Evolutionary conservation across 2,329 filamentous ascomycete species (phyloP).

Genomic region (Neophaeococcomyces aloes): DNA sequence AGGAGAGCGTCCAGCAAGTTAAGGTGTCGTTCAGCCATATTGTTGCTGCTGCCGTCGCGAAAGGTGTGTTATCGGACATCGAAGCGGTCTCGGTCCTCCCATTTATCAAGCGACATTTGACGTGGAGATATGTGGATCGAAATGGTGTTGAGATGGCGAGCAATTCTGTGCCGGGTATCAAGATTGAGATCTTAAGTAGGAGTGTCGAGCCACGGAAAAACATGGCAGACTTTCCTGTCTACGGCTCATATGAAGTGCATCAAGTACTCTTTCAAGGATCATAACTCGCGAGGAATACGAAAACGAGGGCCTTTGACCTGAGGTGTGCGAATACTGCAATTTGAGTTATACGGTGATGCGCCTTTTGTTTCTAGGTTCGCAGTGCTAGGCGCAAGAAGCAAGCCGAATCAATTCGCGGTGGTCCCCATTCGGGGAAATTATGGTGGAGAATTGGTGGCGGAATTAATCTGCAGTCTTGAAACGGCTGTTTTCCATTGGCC

Average conservation of each 20-base stretch:
- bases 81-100: slow-evolving; percentile 14
- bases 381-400: neutral
- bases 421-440: slow-evolving; percentile 4
- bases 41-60: slow-evolving; percentile 14
- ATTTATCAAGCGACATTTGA: slow-evolving; percentile 14
- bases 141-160: slow-evolving; percentile 14
- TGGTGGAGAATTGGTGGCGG: neutral
- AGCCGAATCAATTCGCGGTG: neutral
- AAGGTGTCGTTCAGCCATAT: slow-evolving; percentile 20
- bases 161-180: slow-evolving; percentile 11
- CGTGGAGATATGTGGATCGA: slow-evolving; percentile 12
- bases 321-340: no score
- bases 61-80: slow-evolving; percentile 16
- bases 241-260: slow-evolving; percentile 17
- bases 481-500: neutral
- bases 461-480: neutral
- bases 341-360: no score
- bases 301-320: no score
- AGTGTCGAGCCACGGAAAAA: slow-evolving; percentile 11
- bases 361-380: neutral
- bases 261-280: slow-evolving; percentile 3
- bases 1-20: slow-evolving; percentile 10
- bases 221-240: slow-evolving; percentile 13
- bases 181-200: slow-evolving; percentile 18
- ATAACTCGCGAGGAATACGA: neutral